Conservation (phyloP, 768 basidiomycete species). For the Gymnopilus junonius region DNA sequence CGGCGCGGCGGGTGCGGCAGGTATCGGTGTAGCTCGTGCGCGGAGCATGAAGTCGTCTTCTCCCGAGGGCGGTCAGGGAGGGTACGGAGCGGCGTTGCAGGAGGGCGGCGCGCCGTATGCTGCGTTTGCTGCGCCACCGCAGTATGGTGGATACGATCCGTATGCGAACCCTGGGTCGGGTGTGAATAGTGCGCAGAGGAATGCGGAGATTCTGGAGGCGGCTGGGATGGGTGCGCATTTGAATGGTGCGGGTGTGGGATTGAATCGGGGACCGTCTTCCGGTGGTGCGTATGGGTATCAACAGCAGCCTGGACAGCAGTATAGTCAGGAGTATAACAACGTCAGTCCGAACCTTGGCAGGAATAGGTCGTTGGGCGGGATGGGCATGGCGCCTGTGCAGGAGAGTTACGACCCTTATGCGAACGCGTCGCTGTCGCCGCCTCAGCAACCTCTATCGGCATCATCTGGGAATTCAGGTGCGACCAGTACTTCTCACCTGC, state of each 20-base stretch:
- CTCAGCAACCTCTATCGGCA: background rate
- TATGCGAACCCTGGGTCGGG: conserved; percentile 3
- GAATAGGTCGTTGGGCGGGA: conserved; percentile 8
- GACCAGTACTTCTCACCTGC: conserved; percentile 8
- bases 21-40: conserved; percentile 47
- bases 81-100: conserved; percentile 37
- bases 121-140: conserved; percentile 35
- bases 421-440: background rate
- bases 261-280: conserved; percentile 13
- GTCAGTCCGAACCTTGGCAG: conserved; percentile 11
- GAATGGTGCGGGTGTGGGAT: conserved; percentile 24
- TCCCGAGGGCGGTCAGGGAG: conserved; percentile 11
- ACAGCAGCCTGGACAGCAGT: conserved; percentile 13
- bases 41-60: conserved; percentile 37
- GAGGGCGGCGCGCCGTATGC: conserved; percentile 44
- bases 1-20: conserved; percentile 40
- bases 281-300: conserved; percentile 14
- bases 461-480: background rate
- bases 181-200: conserved; percentile 2
- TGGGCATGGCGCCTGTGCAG: background rate
- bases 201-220: conserved; percentile 28
- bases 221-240: conserved; percentile 30
- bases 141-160: background rate
- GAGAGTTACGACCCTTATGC: background rate
- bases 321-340: conserved; percentile 15